These are phyloP conservation scores for Xylariales sp. DNA, from an alignment of 2,329 filamentous ascomycete species.

Conservation along the genomic window DNA sequence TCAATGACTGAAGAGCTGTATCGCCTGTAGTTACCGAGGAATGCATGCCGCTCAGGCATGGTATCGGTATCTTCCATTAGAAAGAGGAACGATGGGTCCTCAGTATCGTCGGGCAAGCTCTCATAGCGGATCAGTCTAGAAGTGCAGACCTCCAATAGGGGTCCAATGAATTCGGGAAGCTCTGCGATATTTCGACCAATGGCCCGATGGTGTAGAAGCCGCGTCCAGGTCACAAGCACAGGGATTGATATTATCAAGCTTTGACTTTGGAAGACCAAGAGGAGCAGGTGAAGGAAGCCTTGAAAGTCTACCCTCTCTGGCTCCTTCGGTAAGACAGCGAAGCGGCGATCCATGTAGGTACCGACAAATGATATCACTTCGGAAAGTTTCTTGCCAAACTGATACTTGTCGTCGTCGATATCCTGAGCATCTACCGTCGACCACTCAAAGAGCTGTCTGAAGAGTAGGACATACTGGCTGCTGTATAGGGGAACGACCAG, in stretches of 20 bases:
- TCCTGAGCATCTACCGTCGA: constrained; percentile 74
- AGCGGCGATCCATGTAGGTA: constrained; percentile 77
- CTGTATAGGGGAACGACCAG: constrained; percentile 78
- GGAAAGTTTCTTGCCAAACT: constrained; percentile 87
- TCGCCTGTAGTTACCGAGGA: constrained; percentile 89
- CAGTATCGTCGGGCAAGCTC: constrained; percentile 72
- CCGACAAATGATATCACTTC: constrained; percentile 87
- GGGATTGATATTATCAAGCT: constrained; percentile 93
- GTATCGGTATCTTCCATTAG: constrained; percentile 94
- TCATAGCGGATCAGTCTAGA: constrained; percentile 84
- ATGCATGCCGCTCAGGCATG: constrained; percentile 86
- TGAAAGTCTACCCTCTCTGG: constrained; percentile 57
- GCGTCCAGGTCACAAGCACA: constrained; percentile 84
- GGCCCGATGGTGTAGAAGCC: constrained; percentile 67
- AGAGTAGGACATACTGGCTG: constrained; percentile 63
- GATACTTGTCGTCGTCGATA: constrained; percentile 87
- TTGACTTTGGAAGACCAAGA: constrained; percentile 73
- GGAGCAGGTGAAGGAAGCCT: constrained; percentile 73
- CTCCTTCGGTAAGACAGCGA: constrained; percentile 55
- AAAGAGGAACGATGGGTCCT: constrained; percentile 75
- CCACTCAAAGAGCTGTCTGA: constrained; percentile 74
- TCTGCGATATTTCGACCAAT: constrained; percentile 61
- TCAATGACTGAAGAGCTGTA: constrained; percentile 89
- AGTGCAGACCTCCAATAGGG: constrained; percentile 78
- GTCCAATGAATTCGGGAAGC: constrained; percentile 60